Evolutionary conservation across 2,329 filamentous ascomycete genomes (phyloP), one percentile per base, ranked within the genome.

Genomic region (Xylariomycetidae sp.): DNA sequence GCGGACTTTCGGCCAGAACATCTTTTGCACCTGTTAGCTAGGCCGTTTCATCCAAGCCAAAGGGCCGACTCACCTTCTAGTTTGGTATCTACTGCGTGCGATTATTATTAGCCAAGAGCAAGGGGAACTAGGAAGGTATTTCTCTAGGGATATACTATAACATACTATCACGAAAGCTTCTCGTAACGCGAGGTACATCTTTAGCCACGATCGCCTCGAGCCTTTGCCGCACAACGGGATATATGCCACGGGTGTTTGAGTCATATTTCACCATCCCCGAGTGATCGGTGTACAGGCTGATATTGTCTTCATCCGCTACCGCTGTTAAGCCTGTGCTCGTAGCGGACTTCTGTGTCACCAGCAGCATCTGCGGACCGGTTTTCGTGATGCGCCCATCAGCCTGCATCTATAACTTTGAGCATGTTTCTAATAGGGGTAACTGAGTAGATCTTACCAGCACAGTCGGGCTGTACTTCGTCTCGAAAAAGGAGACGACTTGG

Each of bases 261-360:
- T 36, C 26, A 16, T 28, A 54, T 28, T 55, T 55, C 4, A 52
- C 41, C 3, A 54, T 38, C 10, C 44, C 45, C 4, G 46, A 48
- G 30, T 55, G 48, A 25, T 55, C 46, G 4, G 37, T 16, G 16
- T 47, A 28, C 2, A 54, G 26, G 4, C 42, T 5, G 9, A 54
- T 20, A 8, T 45, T 49, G 25, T 45, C 40, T 36, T 51, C 41
- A 8, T 51, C 38, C 4, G 31, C 16, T 14, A 36, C 34, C 3
- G 45, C 37, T 1, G 34, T 40, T 12, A 49, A 15, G 6, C 50
- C 46, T 5, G 28, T 50, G 10, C 38, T 42, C 12, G 43, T 52
- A 11, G 50, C 44, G 1, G 51, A 54, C n/a, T 46, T 40, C n/a
- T 41, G 15, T 9, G 45, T 50, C 6, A 56, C 50, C 30, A 56